phyloP scores from a whole-genome alignment of 192 early-diverging fungal species.

The Geranomyces variabilis region DNA sequence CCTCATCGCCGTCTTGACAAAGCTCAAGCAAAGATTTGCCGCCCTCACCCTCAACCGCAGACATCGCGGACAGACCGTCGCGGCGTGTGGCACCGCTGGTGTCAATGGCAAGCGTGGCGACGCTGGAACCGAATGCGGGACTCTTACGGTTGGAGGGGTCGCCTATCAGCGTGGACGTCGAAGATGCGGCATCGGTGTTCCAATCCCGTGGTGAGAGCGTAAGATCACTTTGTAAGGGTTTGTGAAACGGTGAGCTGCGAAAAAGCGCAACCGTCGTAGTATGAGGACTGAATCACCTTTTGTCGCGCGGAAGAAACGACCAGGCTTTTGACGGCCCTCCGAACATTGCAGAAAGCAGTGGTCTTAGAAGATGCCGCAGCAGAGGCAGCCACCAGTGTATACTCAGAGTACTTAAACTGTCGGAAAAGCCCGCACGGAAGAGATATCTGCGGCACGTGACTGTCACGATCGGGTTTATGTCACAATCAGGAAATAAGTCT shows the following conservation, averaged over 20 bases:
- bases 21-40: conserved; percentile 30
- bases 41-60: not conserved
- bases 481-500: too few relatives aligned
- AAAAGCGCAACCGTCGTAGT: not conserved
- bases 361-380: too few relatives aligned
- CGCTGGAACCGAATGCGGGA: not conserved
- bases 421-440: too few relatives aligned
- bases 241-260: not conserved
- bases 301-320: conserved; percentile 17
- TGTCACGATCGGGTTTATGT: too few relatives aligned
- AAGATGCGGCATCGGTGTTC: not conserved
- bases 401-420: too few relatives aligned
- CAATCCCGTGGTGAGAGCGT: not conserved
- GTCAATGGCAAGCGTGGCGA: conserved; percentile 8
- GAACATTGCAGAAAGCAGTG: not conserved
- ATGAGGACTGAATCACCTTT: not conserved
- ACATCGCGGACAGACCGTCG: not conserved
- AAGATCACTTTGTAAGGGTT: not conserved
- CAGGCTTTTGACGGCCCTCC: conserved; percentile 10
- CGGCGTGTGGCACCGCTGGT: not conserved
- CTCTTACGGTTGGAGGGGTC: not conserved
- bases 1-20: conserved; percentile 32
- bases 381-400: too few relatives aligned
- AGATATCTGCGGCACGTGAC: too few relatives aligned
- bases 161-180: not conserved